A percentile compares a stretch with the other conserved stretches of the same genome.
These are phyloP conservation scores for Phalaenopsis hybrid DNA, from an alignment of 116 monocot species.

Conservation along the genomic window DNA sequence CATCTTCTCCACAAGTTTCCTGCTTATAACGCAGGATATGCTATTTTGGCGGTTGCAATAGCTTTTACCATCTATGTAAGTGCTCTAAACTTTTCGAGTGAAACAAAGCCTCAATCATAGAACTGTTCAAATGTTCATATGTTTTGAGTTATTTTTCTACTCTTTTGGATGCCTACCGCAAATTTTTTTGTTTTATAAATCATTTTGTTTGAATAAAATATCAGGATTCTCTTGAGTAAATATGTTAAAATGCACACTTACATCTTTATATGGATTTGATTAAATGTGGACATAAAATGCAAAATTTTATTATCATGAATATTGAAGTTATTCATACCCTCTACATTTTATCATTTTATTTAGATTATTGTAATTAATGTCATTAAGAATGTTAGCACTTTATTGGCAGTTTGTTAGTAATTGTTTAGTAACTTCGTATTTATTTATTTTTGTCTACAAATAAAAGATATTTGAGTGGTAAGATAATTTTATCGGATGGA, in stretches of 20 bases:
- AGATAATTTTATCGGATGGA: neutral
- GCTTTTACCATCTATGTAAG: conserved; percentile 74
- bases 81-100: conserved; percentile 10
- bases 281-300: neutral
- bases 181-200: neutral
- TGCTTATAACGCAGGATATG: conserved; percentile 78
- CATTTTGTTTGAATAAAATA: neutral
- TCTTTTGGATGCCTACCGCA: neutral
- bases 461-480: neutral
- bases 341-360: neutral
- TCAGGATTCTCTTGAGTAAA: neutral
- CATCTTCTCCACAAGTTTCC: conserved; percentile 78
- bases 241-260: neutral
- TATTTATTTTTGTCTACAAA: neutral
- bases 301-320: neutral
- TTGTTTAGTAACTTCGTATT: neutral
- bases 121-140: neutral
- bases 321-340: neutral
- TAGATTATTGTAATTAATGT: neutral
- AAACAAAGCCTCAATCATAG: neutral
- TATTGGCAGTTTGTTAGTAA: neutral
- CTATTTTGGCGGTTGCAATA: conserved; percentile 52
- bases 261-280: neutral
- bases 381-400: neutral
- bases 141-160: neutral